phyloP scores from a whole-genome alignment of 129 eudicot genomes.

The Apium graveolens region DNA sequence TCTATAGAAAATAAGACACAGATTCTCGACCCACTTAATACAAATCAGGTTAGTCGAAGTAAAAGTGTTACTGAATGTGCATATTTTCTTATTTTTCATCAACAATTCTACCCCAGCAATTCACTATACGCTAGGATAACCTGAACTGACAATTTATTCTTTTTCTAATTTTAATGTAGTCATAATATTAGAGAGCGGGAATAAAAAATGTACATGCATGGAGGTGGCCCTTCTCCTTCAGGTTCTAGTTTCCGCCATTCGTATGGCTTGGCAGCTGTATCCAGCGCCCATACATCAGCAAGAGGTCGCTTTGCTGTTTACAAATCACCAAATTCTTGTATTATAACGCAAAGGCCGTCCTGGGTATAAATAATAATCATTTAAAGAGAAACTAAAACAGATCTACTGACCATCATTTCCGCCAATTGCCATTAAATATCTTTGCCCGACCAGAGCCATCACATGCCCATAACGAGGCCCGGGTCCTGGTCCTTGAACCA shows the following conservation, averaged over 20 bases:
- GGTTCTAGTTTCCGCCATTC: conserved; percentile 97
- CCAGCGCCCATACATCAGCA: conserved; percentile 99
- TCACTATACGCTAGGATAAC: neutral
- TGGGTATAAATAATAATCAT: neutral
- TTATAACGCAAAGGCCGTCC: neutral
- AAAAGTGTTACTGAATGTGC: neutral
- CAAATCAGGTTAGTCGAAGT: neutral
- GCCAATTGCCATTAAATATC: conserved; percentile 98
- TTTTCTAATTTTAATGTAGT: neutral
- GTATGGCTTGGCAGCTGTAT: conserved; percentile 99
- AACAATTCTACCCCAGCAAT: neutral
- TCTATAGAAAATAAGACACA: neutral
- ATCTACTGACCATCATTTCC: conserved; percentile 81
- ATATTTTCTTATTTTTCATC: neutral
- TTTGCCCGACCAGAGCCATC: conserved; percentile 97
- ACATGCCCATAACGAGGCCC: conserved; percentile 98
- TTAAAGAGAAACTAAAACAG: neutral
- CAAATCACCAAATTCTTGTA: conserved; percentile 12
- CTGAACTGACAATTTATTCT: neutral
- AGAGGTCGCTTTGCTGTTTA: conserved; percentile 79
- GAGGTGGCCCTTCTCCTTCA: conserved; percentile 99
- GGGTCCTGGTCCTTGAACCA: conserved; percentile 99
- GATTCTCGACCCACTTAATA: neutral
- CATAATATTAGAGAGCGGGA: neutral
- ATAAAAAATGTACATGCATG: conserved; percentile 70